Percentiles rank a stretch among this genome's conserved stretches.
phyloP scores from a whole-genome alignment of 2,329 filamentous ascomycete genomes.

The Colletotrichum sp. region DNA sequence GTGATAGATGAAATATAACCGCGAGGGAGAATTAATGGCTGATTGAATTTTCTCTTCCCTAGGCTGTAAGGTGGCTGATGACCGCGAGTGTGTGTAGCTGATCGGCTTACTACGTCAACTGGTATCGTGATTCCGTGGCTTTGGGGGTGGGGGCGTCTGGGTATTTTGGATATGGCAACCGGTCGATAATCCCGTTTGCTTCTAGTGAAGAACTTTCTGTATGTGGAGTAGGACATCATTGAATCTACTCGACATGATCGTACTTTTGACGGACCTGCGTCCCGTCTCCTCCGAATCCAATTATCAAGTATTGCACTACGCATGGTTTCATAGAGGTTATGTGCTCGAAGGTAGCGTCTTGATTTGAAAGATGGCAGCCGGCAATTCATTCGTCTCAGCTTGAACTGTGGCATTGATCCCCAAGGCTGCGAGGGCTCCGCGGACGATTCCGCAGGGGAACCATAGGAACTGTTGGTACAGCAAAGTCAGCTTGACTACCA shows the following conservation, averaged over 20 bases:
- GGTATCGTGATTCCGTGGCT: neutral
- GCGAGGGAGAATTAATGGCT: slow-evolving; percentile 28
- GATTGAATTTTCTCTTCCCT: slow-evolving; percentile 28
- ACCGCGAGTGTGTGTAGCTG: slow-evolving; percentile 5
- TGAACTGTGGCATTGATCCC: slow-evolving; percentile 92
- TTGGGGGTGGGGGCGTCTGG: neutral
- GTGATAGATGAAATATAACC: slow-evolving; percentile 22
- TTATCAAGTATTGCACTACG: neutral
- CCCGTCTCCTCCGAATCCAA: neutral
- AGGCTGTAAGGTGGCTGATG: slow-evolving; percentile 31
- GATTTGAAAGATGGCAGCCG: slow-evolving; percentile 93
- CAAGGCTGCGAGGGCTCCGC: slow-evolving; percentile 89
- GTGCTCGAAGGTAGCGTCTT: slow-evolving; percentile 77
- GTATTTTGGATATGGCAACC: neutral
- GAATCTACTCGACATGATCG: neutral
- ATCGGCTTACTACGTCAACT: neutral
- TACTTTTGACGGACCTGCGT: neutral
- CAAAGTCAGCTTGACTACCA: neutral
- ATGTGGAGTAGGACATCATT: slow-evolving; percentile 2
- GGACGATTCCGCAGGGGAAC: slow-evolving; percentile 92
- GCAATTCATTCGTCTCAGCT: slow-evolving; percentile 86
- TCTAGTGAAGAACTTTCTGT: neutral
- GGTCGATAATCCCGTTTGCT: neutral
- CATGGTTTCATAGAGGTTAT: slow-evolving; percentile 37
- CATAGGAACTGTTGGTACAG: slow-evolving; percentile 77